Percentiles rank a stretch among this genome's conserved stretches.
Evolutionary conservation across 1,139 yeast species (phyloP).

Genomic region (Suhomyces bokatorum): DNA sequence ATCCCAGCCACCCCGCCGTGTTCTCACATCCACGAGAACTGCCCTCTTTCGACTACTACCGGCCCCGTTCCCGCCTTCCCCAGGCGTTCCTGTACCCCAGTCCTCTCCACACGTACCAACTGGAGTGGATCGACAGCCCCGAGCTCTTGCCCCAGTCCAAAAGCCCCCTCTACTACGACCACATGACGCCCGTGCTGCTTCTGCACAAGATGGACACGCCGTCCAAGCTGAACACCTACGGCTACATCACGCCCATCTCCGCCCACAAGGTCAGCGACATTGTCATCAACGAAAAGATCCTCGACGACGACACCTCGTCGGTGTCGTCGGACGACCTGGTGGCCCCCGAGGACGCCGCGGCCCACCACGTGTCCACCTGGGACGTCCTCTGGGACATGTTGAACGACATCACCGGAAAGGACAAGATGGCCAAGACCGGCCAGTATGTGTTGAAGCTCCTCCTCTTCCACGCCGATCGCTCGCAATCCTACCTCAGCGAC

Average conservation of each 20-base stretch:
- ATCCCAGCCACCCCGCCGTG: background rate
- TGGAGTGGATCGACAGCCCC: constrained; percentile 43
- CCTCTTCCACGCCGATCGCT: constrained; percentile 46
- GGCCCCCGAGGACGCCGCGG: background rate
- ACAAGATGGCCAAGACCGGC: constrained; percentile 63
- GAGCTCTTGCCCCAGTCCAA: constrained; percentile 27
- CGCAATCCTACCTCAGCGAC: constrained; percentile 41
- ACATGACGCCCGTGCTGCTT: constrained; percentile 5
- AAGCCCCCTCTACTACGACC: constrained; percentile 6
- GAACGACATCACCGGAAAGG: constrained; percentile 64
- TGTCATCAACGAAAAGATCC: constrained; percentile 7
- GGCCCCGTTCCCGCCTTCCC: constrained; percentile 1
- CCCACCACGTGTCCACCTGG: constrained; percentile 13
- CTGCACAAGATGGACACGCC: constrained; percentile 25
- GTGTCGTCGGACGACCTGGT: constrained; percentile 6
- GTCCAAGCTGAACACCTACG: constrained; percentile 18
- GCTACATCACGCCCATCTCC: constrained; percentile 29
- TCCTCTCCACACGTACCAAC: constrained; percentile 22
- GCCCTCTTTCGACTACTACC: background rate
- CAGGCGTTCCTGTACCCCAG: constrained; percentile 8
- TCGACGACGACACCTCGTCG: constrained; percentile 11
- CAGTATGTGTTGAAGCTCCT: constrained; percentile 60
- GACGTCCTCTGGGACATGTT: constrained; percentile 55
- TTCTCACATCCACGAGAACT: background rate
- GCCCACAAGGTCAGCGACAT: constrained; percentile 18